Conservation (phyloP, 2,329 filamentous ascomycete species). For the Beauveria bassiana region DNA sequence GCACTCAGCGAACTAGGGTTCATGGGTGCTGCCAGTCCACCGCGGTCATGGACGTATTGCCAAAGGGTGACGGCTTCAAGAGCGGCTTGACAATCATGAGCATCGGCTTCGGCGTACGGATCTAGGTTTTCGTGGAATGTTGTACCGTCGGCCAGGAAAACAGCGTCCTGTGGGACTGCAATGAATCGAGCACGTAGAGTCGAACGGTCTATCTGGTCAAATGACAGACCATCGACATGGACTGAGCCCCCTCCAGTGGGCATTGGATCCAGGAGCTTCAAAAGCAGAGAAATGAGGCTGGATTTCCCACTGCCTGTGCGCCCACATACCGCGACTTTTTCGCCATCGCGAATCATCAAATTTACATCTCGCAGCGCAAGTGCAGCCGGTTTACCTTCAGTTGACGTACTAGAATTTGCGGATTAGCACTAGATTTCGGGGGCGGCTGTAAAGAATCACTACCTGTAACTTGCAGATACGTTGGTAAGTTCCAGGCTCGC, state of each 20-base stretch:
- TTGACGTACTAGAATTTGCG: no score
- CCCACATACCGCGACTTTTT: constrained; percentile 15
- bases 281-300: background rate
- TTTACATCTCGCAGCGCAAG: constrained; percentile 11
- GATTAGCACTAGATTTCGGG: no score
- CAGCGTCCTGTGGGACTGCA: constrained; percentile 14
- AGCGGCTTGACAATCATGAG: background rate
- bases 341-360: constrained; percentile 19
- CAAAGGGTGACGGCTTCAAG: background rate
- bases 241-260: no score
- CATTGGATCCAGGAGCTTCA: background rate
- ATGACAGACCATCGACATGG: no score
- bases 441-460: no score
- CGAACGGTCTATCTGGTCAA: constrained; percentile 1
- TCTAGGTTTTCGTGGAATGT: background rate
- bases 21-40: background rate
- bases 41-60: background rate
- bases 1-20: background rate
- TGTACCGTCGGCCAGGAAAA: constrained; percentile 2
- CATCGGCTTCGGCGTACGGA: background rate
- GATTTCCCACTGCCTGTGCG: constrained; percentile 10
- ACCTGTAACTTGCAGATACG: constrained; percentile 15
- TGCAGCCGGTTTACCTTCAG: no score
- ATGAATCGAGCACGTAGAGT: constrained; percentile 13
- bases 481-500: constrained; percentile 15